Conservation (phyloP, 306 rosid species). For the Lotus japonicus region DNA sequence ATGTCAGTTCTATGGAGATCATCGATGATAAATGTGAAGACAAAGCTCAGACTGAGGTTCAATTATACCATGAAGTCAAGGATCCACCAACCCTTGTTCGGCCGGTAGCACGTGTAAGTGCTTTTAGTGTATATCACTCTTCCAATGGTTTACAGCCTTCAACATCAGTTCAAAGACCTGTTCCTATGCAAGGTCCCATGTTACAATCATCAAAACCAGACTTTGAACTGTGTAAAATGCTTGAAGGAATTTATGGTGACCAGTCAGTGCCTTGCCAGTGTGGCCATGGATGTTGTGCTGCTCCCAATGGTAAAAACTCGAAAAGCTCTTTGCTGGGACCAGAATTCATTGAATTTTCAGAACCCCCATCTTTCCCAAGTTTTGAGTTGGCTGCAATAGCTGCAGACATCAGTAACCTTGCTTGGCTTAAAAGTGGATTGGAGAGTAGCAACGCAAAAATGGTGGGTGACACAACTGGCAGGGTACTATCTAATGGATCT, state of each 20-base stretch:
- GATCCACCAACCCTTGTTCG: conserved; percentile 62
- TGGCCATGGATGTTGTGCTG: conserved; percentile 73
- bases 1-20: conserved; percentile 49
- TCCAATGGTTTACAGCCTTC: conserved; percentile 42
- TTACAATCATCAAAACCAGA: conserved; percentile 54
- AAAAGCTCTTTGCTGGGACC: conserved; percentile 68
- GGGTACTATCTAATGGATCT: conserved; percentile 38
- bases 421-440: conserved; percentile 96
- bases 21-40: conserved; percentile 46
- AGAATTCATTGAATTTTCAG: conserved; percentile 77
- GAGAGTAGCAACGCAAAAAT: conserved; percentile 69
- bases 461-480: conserved; percentile 54
- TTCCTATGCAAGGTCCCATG: conserved; percentile 62
- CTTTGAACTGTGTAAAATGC: conserved; percentile 44
- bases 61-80: conserved; percentile 35
- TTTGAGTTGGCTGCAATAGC: conserved; percentile 93
- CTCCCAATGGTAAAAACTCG: conserved; percentile 23
- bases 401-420: conserved; percentile 80
- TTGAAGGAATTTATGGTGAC: conserved; percentile 47
- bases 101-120: conserved; percentile 83
- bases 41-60: conserved; percentile 37
- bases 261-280: conserved; percentile 56
- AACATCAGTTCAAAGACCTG: conserved; percentile 36
- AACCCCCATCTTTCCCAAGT: conserved; percentile 66
- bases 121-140: conserved; percentile 59